Base-by-base conservation (phyloP, 2,329 filamentous ascomycete species). In the Diplodia seriata region DNA sequence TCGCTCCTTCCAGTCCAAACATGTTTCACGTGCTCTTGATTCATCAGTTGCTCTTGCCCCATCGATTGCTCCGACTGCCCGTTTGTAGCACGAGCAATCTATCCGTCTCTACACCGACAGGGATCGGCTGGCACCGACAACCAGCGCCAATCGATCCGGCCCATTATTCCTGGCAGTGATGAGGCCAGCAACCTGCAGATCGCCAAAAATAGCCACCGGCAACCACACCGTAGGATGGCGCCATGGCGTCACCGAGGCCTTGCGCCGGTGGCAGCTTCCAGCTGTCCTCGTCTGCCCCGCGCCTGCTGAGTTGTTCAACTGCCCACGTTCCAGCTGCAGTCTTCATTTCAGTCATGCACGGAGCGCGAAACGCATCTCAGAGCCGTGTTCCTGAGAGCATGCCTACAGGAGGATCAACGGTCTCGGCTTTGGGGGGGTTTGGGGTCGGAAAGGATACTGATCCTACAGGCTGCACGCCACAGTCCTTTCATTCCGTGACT, bases 391-490 rank as follows among this genome's bases (percentile, higher is more conserved):
- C 23, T 26, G 23, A 26, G 23, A 26, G 23, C 23, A 26, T 26
- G 23, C 23, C 23, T 26, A 26, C 23, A 26, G 23, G 31, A 23
- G 14, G 33, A 47, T 47, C 55, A 3, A 11, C 11, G 26, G n/a
- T 33, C 54, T 61, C 20, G 56, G 38, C 56, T 11, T 50, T 62
- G 50, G 50, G 57, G 57, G 57, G 57, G 57, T 33, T 55, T 29
- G 26, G 49, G 53, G 40, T 31, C 31, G 18, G 31, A n/a, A 62
- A 62, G 57, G 57, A n/a, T 50, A 20, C 23, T 23, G 57, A 62
- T 62, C 57, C 57, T 62, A 20, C 57, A 20, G 26, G 26, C 26
- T 26, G 26, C 26, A 26, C 26, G 26, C 26, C 26, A n/a, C 18
- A 9, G n/a, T 20, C 43, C 43, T 23, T 62, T 50, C 43, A 50